Conservation (phyloP, 805 yeast species). For the Starmerella floris region DNA sequence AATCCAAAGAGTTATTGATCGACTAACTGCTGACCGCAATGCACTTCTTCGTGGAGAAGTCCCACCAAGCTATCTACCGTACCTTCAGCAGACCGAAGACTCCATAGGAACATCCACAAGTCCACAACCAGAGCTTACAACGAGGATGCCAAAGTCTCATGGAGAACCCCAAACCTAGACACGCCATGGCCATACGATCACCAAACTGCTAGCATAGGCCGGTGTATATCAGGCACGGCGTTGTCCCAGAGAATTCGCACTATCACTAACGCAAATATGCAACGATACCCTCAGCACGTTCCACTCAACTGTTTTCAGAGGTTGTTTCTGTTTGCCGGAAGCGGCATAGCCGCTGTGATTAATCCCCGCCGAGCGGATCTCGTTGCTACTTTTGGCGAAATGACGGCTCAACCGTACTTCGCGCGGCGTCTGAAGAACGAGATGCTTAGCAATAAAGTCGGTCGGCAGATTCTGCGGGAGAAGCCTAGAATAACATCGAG, state of each 20-base stretch:
- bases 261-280: too few species aligned
- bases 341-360: constrained; percentile 58
- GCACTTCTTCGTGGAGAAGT: neutral
- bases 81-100: too few species aligned
- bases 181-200: too few species aligned
- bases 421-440: constrained; percentile 47
- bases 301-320: constrained; percentile 57
- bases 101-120: too few species aligned
- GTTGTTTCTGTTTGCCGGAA: constrained; percentile 47
- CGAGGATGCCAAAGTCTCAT: too few species aligned
- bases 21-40: neutral
- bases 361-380: constrained; percentile 32
- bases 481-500: constrained; percentile 72
- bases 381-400: constrained; percentile 53
- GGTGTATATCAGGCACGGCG: too few species aligned
- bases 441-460: constrained; percentile 65
- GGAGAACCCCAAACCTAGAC: too few species aligned
- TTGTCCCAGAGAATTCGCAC: too few species aligned
- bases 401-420: constrained; percentile 64
- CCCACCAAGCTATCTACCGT: neutral
- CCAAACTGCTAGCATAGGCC: too few species aligned
- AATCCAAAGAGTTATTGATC: neutral
- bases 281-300: constrained; percentile 28
- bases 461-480: constrained; percentile 65
- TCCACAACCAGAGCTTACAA: too few species aligned